Conservation (phyloP, 306 rosid species). For the Alnus rubra region DNA sequence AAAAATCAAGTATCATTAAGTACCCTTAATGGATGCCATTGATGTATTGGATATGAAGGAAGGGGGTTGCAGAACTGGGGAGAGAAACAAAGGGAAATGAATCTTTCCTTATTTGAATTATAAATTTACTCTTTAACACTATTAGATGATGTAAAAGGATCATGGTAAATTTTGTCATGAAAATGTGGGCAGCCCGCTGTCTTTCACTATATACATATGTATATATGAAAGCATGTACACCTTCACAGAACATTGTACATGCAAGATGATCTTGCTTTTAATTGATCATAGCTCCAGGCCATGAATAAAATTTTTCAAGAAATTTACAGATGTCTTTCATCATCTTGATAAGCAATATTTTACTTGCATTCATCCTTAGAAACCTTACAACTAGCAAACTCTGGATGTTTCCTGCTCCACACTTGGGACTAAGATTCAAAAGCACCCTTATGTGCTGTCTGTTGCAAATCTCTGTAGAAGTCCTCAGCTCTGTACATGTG, state of each 20-base stretch:
- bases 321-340: not conserved
- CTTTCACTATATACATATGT: not conserved
- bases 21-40: not conserved
- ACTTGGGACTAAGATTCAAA: not conserved
- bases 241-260: not conserved
- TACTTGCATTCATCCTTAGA: not conserved
- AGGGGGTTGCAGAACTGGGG: not conserved
- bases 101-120: too few species aligned
- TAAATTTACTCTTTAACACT: too few species aligned
- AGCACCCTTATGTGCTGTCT: not conserved
- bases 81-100: too few species aligned
- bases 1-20: not conserved
- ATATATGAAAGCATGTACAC: not conserved
- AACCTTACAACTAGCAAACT: not conserved
- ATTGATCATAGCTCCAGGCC: not conserved
- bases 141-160: too few species aligned
- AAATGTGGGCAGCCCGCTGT: not conserved
- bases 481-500: not conserved
- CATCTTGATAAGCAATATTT: not conserved
- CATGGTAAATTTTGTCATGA: too few species aligned
- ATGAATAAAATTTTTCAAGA: not conserved
- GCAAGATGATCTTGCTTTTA: not conserved
- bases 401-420: not conserved
- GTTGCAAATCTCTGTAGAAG: not conserved
- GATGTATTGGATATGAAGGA: not conserved